Percentiles rank a stretch among this genome's conserved stretches.
These are phyloP conservation scores for Gamsiella multidivaricata DNA, from an alignment of 192 early-diverging fungal species.

Conservation along the genomic window DNA sequence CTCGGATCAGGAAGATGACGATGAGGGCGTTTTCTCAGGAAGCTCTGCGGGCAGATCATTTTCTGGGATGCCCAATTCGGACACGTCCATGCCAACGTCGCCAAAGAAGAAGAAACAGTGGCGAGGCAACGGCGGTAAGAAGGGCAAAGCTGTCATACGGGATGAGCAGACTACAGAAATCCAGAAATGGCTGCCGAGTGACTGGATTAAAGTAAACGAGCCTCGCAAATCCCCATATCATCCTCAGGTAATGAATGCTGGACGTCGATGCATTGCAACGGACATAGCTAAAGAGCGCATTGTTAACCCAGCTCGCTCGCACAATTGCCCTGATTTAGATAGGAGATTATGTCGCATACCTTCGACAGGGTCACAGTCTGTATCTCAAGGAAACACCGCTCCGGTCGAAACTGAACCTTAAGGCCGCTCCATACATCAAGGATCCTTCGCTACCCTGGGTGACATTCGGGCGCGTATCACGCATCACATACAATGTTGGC, in stretches of 20 bases:
- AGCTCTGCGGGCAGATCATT: constrained; percentile 51
- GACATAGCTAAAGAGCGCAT: background rate
- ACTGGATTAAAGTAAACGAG: constrained; percentile 48
- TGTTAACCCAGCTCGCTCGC: no score
- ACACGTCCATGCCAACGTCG: constrained; percentile 10
- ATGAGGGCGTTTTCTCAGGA: constrained; percentile 45
- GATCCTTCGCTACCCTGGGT: constrained; percentile 46
- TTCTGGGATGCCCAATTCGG: constrained; percentile 10
- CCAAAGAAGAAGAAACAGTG: constrained; percentile 38
- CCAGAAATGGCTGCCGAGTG: constrained; percentile 28
- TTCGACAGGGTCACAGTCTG: constrained; percentile 53
- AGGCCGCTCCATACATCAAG: constrained; percentile 35
- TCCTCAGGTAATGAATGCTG: constrained; percentile 31
- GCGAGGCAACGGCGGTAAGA: constrained; percentile 54
- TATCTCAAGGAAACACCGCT: constrained; percentile 51
- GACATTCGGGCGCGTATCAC: constrained; percentile 67
- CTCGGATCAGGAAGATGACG: constrained; percentile 45
- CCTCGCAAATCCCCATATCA: constrained; percentile 51
- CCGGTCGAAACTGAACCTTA: constrained; percentile 38
- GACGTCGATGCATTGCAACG: background rate
- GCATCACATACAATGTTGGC: constrained; percentile 71
- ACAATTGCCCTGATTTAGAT: constrained; percentile 20
- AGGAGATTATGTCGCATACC: constrained; percentile 52
- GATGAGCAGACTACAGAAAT: constrained; percentile 29
- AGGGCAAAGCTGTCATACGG: constrained; percentile 38